These are phyloP conservation scores for Calonectria hongkongensis DNA, from an alignment of 2,329 filamentous ascomycete species.

Conservation along the genomic window DNA sequence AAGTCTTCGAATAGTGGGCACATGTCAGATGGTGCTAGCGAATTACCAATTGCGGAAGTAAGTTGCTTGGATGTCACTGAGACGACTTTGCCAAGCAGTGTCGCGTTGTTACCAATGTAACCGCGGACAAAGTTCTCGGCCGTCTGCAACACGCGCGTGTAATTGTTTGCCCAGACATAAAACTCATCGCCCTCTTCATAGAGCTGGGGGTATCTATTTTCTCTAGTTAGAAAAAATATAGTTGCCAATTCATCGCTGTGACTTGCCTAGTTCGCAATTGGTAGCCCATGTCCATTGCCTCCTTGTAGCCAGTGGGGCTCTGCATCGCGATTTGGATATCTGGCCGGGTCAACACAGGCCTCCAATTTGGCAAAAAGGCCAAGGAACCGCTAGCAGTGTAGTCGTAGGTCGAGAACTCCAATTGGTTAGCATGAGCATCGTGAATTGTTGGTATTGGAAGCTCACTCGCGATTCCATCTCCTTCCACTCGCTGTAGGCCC, in stretches of 20 bases:
- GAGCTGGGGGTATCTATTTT: constrained; percentile 67
- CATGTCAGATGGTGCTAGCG: constrained; percentile 77
- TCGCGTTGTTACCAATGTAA: constrained; percentile 74
- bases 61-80: constrained; percentile 75
- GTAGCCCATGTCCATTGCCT: constrained; percentile 74
- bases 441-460: neutral
- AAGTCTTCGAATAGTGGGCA: constrained; percentile 76
- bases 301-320: constrained; percentile 78
- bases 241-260: fast-evolving
- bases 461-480: constrained; percentile 65
- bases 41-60: constrained; percentile 73
- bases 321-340: constrained; percentile 74
- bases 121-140: constrained; percentile 77
- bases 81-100: constrained; percentile 72
- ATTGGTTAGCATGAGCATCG: neutral
- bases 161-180: constrained; percentile 79
- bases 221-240: constrained; percentile 9
- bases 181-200: constrained; percentile 71
- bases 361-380: constrained; percentile 75
- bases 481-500: constrained; percentile 75
- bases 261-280: constrained; percentile 66
- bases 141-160: constrained; percentile 77
- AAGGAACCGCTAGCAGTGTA: constrained; percentile 73
- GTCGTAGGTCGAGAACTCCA: constrained; percentile 70
- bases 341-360: constrained; percentile 73